These are phyloP conservation scores for Pythium folliculosum DNA, from an alignment of 352 stramenopile genomes.

Conservation along the genomic window DNA sequence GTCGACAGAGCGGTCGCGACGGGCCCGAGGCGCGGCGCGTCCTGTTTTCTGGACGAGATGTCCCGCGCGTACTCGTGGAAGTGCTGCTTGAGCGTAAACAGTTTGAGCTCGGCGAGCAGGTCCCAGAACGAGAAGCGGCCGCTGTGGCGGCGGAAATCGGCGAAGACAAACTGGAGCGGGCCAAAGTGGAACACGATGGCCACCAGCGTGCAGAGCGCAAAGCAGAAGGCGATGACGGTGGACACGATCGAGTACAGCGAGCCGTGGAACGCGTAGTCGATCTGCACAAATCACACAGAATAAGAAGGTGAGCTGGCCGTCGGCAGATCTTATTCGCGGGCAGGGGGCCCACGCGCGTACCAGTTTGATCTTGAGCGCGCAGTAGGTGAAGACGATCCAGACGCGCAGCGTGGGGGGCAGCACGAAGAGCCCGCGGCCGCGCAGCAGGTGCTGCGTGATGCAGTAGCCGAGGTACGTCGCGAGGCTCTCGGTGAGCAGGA, in stretches of 20 bases:
- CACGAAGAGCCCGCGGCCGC: conserved; percentile 63
- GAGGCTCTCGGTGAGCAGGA: conserved; percentile 71
- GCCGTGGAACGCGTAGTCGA: conserved; percentile 80
- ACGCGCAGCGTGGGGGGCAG: conserved; percentile 62
- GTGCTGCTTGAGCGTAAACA: conserved; percentile 30
- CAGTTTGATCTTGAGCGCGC: conserved; percentile 73
- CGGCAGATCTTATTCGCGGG: no score
- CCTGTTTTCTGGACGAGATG: conserved; percentile 6
- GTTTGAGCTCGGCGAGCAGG: conserved; percentile 23
- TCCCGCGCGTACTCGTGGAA: conserved; percentile 33
- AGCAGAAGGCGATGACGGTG: conserved; percentile 64
- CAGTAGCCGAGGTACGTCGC: conserved; percentile 80
- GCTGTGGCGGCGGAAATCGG: conserved; percentile 37
- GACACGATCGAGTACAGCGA: conserved; percentile 69
- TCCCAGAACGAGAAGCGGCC: conserved; percentile 19
- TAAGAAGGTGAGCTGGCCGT: not conserved
- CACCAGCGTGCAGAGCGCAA: conserved; percentile 64
- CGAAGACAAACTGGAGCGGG: conserved; percentile 79
- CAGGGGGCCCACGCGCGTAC: conserved; percentile 26
- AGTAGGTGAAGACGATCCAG: conserved; percentile 75
- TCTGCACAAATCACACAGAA: conserved; percentile 32
- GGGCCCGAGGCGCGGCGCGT: not conserved
- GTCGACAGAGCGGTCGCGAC: conserved; percentile 2
- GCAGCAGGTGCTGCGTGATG: conserved; percentile 79
- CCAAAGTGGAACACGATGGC: conserved; percentile 81